phyloP scores from a whole-genome alignment of 1,139 yeast species.

The Suhomyces bolitotheri region DNA sequence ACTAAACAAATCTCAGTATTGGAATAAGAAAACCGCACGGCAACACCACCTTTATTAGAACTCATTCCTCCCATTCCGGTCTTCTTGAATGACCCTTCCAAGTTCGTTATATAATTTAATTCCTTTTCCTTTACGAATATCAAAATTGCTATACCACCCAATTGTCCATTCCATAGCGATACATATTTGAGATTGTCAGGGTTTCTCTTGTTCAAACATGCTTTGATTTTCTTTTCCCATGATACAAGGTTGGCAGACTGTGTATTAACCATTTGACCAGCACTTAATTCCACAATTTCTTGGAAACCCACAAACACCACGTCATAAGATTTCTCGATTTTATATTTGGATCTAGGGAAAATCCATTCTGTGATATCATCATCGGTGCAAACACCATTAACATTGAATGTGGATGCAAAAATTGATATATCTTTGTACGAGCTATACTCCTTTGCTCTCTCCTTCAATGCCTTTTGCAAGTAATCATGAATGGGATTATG shows the following conservation, averaged over 20 bases:
- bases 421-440: conserved; percentile 52
- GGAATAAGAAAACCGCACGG: conserved; percentile 76
- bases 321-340: conserved; percentile 49
- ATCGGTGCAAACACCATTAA: conserved; percentile 57
- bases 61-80: conserved; percentile 78
- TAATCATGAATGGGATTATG: conserved; percentile 74
- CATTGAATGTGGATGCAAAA: conserved; percentile 70
- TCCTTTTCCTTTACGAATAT: conserved; percentile 27
- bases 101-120: conserved; percentile 55
- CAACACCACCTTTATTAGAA: conserved; percentile 94
- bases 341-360: conserved; percentile 40
- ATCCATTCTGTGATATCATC: conserved; percentile 60
- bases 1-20: conserved; percentile 36
- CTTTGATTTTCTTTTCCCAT: conserved; percentile 77
- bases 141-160: conserved; percentile 87
- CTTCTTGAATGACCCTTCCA: conserved; percentile 79
- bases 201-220: conserved; percentile 49
- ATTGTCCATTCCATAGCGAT: conserved; percentile 79
- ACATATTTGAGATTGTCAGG: conserved; percentile 52
- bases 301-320: conserved; percentile 83
- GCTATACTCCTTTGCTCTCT: conserved; percentile 49
- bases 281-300: conserved; percentile 87
- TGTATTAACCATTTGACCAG: conserved; percentile 84
- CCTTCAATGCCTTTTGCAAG: conserved; percentile 55
- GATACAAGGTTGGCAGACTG: conserved; percentile 68